Evolutionary conservation across 1,284 basidiomycete genomes (phyloP), one percentile per base, ranked within the genome.

Genomic region (Ustanciosporium gigantosporum): DNA sequence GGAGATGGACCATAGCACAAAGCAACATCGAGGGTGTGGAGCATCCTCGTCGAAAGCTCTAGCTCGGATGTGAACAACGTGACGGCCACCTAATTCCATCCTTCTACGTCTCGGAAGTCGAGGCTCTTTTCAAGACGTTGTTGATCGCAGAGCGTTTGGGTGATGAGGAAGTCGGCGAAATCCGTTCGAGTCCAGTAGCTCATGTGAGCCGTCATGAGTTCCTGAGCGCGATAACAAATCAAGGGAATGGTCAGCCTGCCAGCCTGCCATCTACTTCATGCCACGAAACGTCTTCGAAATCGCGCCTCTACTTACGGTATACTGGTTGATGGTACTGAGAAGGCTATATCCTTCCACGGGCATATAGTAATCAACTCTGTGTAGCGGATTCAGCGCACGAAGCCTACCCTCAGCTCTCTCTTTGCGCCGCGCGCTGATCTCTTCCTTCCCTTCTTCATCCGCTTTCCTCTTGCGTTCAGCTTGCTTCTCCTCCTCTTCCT

Each of bases 111-210:
- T 14, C 46, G 45, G 29, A 48, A 64, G 1, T 58, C 53, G 11
- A 57, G 36, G 25, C 48, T 58, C 35, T 46, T 40, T 14, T 64
- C 60, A 2, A 64, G 42, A 13, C 49, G 53, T n/a, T 55, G 45
- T 36, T 44, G 42, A 32, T 51, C 48, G 15, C 59, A 45, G 45
- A 73, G 51, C 27, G 74, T 49, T 53, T 74, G 71, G 1, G 60
- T 55, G 25, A 76, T 57, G 16, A 75, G 51, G 25, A 74, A 73
- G 38, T 65, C 66, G 51, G 71, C 66, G 36, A 76, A 74, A 23
- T 59, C 40, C 6, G 50, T 25, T 25, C 56, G 61, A 19, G 58
- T 58, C 74, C 74, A 76, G 52, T 76, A 76, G 41, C 51, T 62
- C 60, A 68, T 64, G 31, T 75, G 73, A 0, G 66, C 56, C 21